phyloP scores from a whole-genome alignment of 176 grass and related monocot genomes.

The Carex parvula region DNA sequence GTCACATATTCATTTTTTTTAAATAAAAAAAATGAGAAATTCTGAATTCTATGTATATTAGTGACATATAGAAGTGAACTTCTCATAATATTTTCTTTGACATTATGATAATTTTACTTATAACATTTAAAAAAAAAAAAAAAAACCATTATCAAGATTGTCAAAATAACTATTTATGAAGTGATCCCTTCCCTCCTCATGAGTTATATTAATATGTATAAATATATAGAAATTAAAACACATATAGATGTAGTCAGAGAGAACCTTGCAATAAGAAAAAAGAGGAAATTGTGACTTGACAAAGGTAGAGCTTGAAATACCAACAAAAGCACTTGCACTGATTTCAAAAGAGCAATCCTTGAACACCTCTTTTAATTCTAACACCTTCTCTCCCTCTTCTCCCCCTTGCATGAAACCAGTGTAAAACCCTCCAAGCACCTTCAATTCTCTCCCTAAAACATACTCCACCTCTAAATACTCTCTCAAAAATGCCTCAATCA shows the following conservation, averaged over 20 bases:
- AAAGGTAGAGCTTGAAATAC: conserved; percentile 21
- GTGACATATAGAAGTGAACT: background rate
- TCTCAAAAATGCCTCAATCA: conserved; percentile 55
- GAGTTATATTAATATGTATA: no score
- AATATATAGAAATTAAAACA: background rate
- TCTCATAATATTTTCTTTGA: background rate
- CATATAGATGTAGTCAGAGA: background rate
- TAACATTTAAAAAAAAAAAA: no score
- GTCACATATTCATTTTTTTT: background rate
- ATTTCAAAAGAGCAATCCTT: background rate
- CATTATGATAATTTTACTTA: background rate
- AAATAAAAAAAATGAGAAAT: background rate
- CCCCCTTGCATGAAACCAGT: conserved; percentile 44
- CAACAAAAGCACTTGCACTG: conserved; percentile 1
- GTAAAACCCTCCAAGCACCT: conserved; percentile 43
- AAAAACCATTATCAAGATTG: no score
- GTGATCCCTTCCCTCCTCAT: no score
- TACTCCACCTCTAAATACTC: conserved; percentile 39
- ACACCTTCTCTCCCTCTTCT: background rate
- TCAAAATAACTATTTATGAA: no score
- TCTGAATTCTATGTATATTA: background rate
- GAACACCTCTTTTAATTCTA: background rate
- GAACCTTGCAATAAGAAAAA: conserved; percentile 48
- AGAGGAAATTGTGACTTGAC: conserved; percentile 23
- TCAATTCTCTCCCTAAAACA: conserved; percentile 48